Base-by-base conservation (phyloP, 2,329 filamentous ascomycete genomes). In the Aschersonia sp. region DNA sequence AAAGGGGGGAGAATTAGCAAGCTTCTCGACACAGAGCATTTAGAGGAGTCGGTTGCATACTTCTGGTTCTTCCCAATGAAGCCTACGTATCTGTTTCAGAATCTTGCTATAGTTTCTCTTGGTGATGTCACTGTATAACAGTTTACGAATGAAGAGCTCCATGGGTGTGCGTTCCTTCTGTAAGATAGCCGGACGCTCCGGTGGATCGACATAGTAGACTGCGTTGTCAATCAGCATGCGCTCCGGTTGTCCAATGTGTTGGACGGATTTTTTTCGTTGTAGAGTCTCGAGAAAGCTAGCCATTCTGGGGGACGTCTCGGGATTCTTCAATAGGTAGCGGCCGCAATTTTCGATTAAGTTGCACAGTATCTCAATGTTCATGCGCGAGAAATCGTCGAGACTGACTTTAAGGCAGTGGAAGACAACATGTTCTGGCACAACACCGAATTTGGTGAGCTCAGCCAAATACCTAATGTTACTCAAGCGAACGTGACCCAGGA, bases 291-390 rank as follows among this genome's bases (percentile, higher is more conserved):
- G 68, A 62, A 98, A 98, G 1, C 87, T 90, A 1, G 75, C 71
- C 92, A 98, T 98, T 42, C 92, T 81, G 7, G 90, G 90, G 8
- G 86, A 83, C 0, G 94, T 97, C 52, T 97, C 89, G 0, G 87
- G 83, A 55, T 92, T 97, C 45, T 90, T 86, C 50, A 98, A 75
- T 29, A 98, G 71, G 64, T 96, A 98, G 14, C 92, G 81, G 42
- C 92, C 92, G 59, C 94, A 98, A 54, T 97, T 97, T 63, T 98
- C 92, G 29, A 98, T 74, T 31, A 98, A 72, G 58, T 94, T 94
- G 58, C 89, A 94, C 53, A 98, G 90, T 56, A 98, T 96, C 63
- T 98, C 94, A 53, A 98, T 96, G 59, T 98, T 98, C 85, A 96
- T 96, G 51, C 90, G 79, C 2, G 92, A 96, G 60, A 98, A 98